These are phyloP conservation scores for Trichocladium uniseriatum DNA, from an alignment of 495 filamentous ascomycete species.

Conservation along the genomic window DNA sequence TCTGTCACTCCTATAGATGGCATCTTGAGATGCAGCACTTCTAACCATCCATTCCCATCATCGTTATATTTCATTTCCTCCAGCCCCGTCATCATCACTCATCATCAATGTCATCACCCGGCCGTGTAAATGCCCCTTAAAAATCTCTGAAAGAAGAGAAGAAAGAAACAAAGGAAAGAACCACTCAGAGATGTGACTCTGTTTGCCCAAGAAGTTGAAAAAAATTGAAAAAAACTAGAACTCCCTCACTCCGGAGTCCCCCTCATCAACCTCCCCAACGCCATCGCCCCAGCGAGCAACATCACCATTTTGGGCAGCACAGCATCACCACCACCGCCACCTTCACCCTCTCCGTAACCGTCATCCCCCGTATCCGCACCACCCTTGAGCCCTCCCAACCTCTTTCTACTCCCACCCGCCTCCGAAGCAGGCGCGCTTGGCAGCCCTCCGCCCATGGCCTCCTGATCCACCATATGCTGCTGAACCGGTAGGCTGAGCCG, in stretches of 20 bases:
- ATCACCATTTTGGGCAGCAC: conserved; percentile 21
- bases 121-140: no score
- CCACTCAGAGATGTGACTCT: not conserved
- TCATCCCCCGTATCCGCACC: not conserved
- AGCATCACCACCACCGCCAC: not conserved
- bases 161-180: not conserved
- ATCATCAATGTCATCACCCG: no score
- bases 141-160: no score
- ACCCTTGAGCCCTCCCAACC: not conserved
- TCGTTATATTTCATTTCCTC: no score
- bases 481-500: conserved; percentile 15
- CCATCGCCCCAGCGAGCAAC: conserved; percentile 21
- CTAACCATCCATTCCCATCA: no score
- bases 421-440: not conserved
- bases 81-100: no score
- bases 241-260: not conserved
- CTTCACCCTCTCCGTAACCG: not conserved
- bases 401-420: not conserved
- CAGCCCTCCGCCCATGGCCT: not conserved
- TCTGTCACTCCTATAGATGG: no score
- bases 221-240: not conserved
- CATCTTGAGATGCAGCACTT: no score
- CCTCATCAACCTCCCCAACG: conserved; percentile 18
- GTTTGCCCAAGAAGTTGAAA: no score
- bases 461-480: conserved; percentile 5